These are phyloP conservation scores for Raffaelea arxii DNA, from an alignment of 2,329 filamentous ascomycete genomes.

Conservation along the genomic window DNA sequence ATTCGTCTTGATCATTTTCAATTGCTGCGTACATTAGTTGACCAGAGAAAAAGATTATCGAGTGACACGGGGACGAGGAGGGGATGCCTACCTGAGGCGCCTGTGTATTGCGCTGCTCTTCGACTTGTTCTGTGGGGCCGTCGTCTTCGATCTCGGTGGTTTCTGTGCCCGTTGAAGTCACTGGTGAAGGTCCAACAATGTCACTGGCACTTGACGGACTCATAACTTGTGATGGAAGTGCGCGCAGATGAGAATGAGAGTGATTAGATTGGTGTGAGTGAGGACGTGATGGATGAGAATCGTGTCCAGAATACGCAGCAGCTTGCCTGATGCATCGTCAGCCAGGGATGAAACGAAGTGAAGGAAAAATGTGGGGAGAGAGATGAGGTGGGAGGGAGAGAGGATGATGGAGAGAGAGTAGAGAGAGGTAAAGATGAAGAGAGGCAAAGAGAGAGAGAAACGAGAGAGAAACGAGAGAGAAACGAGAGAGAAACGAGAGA, in stretches of 20 bases:
- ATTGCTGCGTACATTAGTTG: constrained; percentile 21
- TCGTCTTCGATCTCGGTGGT: constrained; percentile 80
- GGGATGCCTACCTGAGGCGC: constrained; percentile 25
- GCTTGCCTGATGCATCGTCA: constrained; percentile 20
- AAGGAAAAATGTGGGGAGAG: neutral
- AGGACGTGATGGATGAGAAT: constrained; percentile 42
- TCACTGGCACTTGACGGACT: constrained; percentile 58
- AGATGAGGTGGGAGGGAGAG: too few relatives aligned
- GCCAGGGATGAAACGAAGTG: neutral
- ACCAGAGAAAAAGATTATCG: neutral
- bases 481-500: too few relatives aligned
- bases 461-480: too few relatives aligned
- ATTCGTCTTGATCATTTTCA: constrained; percentile 46
- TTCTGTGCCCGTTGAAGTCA: constrained; percentile 76
- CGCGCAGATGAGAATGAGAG: constrained; percentile 33
- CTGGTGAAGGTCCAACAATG: constrained; percentile 70
- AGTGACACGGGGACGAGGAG: neutral
- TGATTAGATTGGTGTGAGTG: too few relatives aligned
- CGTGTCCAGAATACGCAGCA: constrained; percentile 26
- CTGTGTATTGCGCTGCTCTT: constrained; percentile 10
- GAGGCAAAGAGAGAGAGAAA: constrained; percentile 28
- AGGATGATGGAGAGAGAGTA: neutral
- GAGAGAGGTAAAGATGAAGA: neutral
- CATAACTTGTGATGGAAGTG: constrained; percentile 44
- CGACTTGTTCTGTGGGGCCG: constrained; percentile 14